These are phyloP conservation scores for Puccinia coronata DNA, from an alignment of 1,284 basidiomycete species.

Conservation along the genomic window DNA sequence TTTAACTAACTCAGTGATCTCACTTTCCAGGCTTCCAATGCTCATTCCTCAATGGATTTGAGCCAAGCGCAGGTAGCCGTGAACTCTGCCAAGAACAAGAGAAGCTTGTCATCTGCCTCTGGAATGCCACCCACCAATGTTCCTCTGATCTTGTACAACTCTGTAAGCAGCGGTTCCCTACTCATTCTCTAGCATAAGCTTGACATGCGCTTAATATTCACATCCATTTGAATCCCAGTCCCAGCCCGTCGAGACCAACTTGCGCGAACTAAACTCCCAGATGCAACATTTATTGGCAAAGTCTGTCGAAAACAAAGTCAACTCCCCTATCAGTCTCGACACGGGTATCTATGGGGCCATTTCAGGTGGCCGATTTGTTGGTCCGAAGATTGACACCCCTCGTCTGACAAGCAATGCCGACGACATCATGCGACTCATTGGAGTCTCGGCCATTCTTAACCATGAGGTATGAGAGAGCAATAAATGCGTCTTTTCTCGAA, in stretches of 20 bases:
- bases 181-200: not conserved
- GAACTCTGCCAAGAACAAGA: not conserved
- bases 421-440: conserved; percentile 14
- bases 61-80: not conserved
- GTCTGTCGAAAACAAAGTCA: conserved; percentile 38
- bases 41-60: not conserved
- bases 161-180: conserved; percentile 17
- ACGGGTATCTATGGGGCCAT: conserved; percentile 41
- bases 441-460: conserved; percentile 37
- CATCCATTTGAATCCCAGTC: conserved; percentile 11
- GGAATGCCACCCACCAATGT: not conserved
- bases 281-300: conserved; percentile 9
- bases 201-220: not conserved
- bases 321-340: conserved; percentile 45
- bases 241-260: conserved; percentile 44
- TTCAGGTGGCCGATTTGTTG: conserved; percentile 30
- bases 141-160: conserved; percentile 39
- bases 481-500: not conserved
- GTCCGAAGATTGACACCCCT: conserved; percentile 8
- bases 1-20: not conserved
- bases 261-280: conserved; percentile 14
- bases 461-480: conserved; percentile 23
- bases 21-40: not conserved
- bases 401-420: conserved; percentile 29
- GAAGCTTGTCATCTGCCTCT: not conserved